A percentile compares a stretch with the other conserved stretches of the same genome.
These are phyloP conservation scores for Fusarium drepaniforme DNA, from an alignment of 2,329 filamentous ascomycete genomes.

Conservation along the genomic window DNA sequence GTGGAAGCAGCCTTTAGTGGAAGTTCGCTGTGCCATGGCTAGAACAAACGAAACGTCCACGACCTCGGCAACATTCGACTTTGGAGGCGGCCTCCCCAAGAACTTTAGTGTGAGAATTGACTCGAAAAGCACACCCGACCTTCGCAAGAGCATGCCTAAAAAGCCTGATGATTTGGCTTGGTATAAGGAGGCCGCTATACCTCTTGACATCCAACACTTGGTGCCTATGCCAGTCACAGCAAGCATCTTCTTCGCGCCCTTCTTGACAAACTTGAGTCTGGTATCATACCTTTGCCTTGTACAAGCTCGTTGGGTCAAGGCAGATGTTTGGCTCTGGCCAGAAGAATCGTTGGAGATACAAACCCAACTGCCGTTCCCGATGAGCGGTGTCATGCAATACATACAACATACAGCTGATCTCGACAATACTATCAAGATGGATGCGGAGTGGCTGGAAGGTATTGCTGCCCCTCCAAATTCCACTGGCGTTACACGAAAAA, in stretches of 20 bases:
- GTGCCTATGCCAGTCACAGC: neutral
- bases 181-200: neutral
- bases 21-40: neutral
- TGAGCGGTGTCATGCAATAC: neutral
- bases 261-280: neutral
- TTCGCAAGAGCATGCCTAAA: neutral
- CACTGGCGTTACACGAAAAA: neutral
- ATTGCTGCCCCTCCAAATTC: neutral
- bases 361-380: neutral
- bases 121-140: neutral
- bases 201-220: neutral
- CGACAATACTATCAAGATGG: slow-evolving; percentile 1
- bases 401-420: neutral
- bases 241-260: neutral
- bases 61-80: neutral
- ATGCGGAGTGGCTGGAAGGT: neutral
- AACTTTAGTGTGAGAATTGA: neutral
- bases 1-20: slow-evolving; percentile 10
- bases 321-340: slow-evolving; percentile 1
- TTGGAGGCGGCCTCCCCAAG: neutral
- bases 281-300: neutral
- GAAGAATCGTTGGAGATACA: neutral
- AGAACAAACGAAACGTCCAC: neutral
- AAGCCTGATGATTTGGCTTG: neutral
- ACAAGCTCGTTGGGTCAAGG: slow-evolving; percentile 9